Percentiles rank a stretch among this genome's conserved stretches.
phyloP scores from a whole-genome alignment of 306 rosid genomes.

The Senna tora region DNA sequence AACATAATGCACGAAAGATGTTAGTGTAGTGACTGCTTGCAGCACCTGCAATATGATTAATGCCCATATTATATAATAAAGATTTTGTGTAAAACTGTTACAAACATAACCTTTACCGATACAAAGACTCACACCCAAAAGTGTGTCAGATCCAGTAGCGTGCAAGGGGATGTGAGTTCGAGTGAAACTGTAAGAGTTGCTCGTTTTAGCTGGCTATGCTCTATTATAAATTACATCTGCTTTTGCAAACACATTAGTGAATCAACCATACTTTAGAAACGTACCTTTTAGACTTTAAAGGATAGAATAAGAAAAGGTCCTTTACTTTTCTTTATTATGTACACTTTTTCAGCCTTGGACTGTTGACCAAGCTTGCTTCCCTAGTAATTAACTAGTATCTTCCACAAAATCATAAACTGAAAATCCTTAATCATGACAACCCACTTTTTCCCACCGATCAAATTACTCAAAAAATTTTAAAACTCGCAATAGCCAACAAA shows the following conservation, averaged over 20 bases:
- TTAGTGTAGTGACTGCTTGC: neutral
- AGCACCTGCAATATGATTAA: conserved; percentile 2
- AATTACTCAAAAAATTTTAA: conserved; percentile 47
- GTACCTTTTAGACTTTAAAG: conserved; percentile 34
- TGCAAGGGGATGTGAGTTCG: neutral
- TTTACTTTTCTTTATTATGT: conserved; percentile 29
- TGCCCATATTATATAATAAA: neutral
- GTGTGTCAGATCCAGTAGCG: neutral
- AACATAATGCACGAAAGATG: neutral
- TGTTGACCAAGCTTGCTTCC: conserved; percentile 29
- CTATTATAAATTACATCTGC: conserved; percentile 33
- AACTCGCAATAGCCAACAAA: conserved; percentile 31
- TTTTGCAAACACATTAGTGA: conserved; percentile 26
- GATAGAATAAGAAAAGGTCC: conserved; percentile 32
- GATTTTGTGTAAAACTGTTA: neutral
- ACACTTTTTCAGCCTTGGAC: conserved; percentile 36
- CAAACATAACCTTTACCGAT: neutral
- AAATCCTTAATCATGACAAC: conserved; percentile 47
- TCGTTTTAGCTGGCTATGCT: neutral
- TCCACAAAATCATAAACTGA: conserved; percentile 32
- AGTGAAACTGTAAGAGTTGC: neutral
- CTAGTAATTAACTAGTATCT: conserved; percentile 37
- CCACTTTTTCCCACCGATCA: conserved; percentile 47
- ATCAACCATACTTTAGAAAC: conserved; percentile 39
- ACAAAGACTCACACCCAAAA: neutral